Evolutionary conservation across 108 stramenopile species (phyloP), one percentile per base, ranked within the genome.

Genomic region (Stephanodiscus triporus): DNA sequence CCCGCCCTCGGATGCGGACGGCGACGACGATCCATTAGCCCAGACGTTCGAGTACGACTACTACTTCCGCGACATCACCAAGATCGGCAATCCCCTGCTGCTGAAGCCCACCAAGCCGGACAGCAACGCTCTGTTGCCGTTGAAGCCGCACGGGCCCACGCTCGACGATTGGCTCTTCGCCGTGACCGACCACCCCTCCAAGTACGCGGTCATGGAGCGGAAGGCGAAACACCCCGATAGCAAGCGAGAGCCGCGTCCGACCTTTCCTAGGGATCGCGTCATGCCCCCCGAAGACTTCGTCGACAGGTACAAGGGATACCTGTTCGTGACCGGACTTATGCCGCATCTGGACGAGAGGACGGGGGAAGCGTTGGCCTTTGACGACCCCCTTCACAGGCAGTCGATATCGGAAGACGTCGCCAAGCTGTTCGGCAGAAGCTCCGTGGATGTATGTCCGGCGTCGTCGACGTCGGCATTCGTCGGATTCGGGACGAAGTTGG

Each of bases 401-500:
- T 82, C 84, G 26, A 77, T 95, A 49, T 73, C 86, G 24, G 88
- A 88, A 62, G 70, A 57, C 13, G 85, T 88, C 36, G 84, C 87
- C 6, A 71, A 66, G 43, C 26, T 89, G 22, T 89, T 92, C 43
- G 86, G 82, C 36, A 81, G 89, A 1, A 75, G 63, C 27, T 68
- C 88, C 4, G 66, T 73, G 68, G 70, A 87, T 60, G 90, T 95
- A 14, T 76, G 56, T 45, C 86, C 87, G n/a, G 87, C 89, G 19
- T 86, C 77, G 38, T 68, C 83, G 9, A 88, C 90, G 10, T 88
- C 88, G 14, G 94, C 87, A 5, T 95, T 90, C 72, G 84, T 95
- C 36, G 94, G 94, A 17, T 91, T 90, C 47, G 58, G 73, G 4
- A 66, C 83, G 34, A 74, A 73, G 51, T 55, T 76, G 23, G 80